phyloP scores from a whole-genome alignment of 75 land plant genomes.

The Pinus taeda region DNA sequence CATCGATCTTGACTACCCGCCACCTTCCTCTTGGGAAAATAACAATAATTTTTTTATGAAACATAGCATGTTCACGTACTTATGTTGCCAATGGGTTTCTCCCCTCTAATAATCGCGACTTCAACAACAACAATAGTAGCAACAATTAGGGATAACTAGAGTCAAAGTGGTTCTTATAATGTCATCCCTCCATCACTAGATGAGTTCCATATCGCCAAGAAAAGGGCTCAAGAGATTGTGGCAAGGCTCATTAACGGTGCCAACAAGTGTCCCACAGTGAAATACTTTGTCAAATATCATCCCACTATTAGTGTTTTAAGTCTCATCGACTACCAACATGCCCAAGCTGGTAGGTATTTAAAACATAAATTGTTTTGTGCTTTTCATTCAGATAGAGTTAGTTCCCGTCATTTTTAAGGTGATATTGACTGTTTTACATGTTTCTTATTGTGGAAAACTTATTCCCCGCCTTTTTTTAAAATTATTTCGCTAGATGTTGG shows the following conservation, averaged over 20 bases:
- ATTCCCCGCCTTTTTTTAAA: too few species aligned
- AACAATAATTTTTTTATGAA: not conserved
- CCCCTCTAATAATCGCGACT: not conserved
- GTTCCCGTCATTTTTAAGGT: not conserved
- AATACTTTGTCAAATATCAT: conserved; percentile 33
- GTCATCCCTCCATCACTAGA: conserved; percentile 63
- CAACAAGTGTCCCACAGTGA: conserved; percentile 58
- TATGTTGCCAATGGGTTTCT: not conserved
- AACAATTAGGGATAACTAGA: too few species aligned
- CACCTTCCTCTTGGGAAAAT: not conserved
- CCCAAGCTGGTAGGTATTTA: not conserved
- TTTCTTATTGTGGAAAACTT: too few species aligned
- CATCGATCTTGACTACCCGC: not conserved
- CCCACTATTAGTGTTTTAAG: not conserved
- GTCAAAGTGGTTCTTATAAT: conserved; percentile 30
- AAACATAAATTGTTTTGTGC: not conserved
- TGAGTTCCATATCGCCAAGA: conserved; percentile 74
- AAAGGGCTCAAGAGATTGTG: conserved; percentile 87
- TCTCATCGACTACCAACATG: not conserved
- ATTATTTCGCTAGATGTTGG: too few species aligned
- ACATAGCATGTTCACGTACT: not conserved
- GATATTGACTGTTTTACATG: not conserved
- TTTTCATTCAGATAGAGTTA: not conserved
- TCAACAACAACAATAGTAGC: too few species aligned
- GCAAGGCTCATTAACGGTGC: conserved; percentile 48